phyloP scores from a whole-genome alignment of 768 basidiomycete species.

The Solioccasus polychromus region DNA sequence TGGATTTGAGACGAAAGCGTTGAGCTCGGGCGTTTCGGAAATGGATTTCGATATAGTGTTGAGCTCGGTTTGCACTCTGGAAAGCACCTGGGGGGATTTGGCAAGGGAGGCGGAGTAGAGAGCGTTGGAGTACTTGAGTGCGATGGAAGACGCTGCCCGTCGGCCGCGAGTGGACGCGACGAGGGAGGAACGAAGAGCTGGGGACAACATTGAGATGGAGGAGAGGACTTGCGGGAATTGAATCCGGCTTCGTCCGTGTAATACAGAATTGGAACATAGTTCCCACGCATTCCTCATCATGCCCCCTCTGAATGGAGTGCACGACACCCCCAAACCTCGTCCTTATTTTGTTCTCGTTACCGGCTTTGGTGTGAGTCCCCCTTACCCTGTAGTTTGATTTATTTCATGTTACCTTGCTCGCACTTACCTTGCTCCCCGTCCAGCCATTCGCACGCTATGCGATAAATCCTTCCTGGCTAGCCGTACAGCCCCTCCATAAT shows the following conservation, averaged over 20 bases:
- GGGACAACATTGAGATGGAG: constrained; percentile 57
- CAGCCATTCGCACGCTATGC: constrained; percentile 56
- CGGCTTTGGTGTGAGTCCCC: constrained; percentile 50
- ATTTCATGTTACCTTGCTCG: constrained; percentile 17
- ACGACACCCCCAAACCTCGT: constrained; percentile 25
- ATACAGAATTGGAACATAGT: background rate
- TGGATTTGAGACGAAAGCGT: constrained; percentile 81
- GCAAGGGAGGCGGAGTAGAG: constrained; percentile 77
- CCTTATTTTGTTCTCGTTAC: constrained; percentile 48
- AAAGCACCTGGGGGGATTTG: constrained; percentile 80
- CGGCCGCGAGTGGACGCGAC: constrained; percentile 41
- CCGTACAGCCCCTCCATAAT: constrained; percentile 62
- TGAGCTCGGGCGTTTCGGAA: constrained; percentile 60
- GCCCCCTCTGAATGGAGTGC: constrained; percentile 28
- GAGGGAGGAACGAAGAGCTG: constrained; percentile 50
- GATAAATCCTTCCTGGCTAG: constrained; percentile 72
- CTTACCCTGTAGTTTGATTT: constrained; percentile 21
- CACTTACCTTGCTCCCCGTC: constrained; percentile 20
- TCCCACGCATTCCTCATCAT: constrained; percentile 15
- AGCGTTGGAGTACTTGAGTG: constrained; percentile 82
- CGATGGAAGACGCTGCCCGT: constrained; percentile 74
- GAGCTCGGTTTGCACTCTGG: constrained; percentile 85
- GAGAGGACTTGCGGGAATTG: background rate
- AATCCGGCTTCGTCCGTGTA: constrained; percentile 6
- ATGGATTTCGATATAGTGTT: constrained; percentile 66